Evolutionary conservation across 441 rosid species (phyloP), one percentile per base, ranked within the genome.

Genomic region (Theobroma grandiflorum): DNA sequence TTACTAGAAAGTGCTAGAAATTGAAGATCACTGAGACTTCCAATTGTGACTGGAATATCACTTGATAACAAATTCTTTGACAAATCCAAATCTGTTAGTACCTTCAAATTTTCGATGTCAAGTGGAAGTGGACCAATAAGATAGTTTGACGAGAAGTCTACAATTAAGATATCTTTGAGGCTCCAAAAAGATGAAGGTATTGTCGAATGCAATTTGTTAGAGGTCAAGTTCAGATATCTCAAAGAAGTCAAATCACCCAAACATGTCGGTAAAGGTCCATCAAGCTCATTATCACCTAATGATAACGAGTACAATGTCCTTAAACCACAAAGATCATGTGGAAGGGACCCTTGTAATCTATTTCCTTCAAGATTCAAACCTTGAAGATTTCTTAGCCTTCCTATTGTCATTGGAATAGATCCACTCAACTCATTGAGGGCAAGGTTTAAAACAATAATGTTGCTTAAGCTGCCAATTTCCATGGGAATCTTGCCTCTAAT

Each of bases 61-160:
- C 88, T 85, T 0, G 66, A 67, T 3, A 83, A 45, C 20, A 18
- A 69, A 62, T 84, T 86, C 6, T 40, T 4, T 50, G 88, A 86
- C 16, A 85, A 45, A 63, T 80, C 75, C 8, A 83, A 6, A 2
- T 0, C 0, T 2, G 8, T 31, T 6, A 67, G 8, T 20, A 65
- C 87, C 73, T 63, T 74, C 69, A 85, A 61, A 50, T 81, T 75
- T 35, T 65, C 82, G 10, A 83, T 43, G 0, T 77, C 82, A 11
- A 18, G 0, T 0, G 86, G 72, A 8, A 87, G 66, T 1, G 65
- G 9, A 10, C 82, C 86, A 10, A 1, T 73, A 2, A 86, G 15
- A n/a, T 40, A 59, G 81, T 86, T 86, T n/a, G 69, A 66, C 4
- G 87, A 74, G 5, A 83, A 31, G 72, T 78, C 3, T 0, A 79